Base-by-base conservation (phyloP, 1,139 yeast genomes). In the Wickerhamiella infanticola region DNA sequence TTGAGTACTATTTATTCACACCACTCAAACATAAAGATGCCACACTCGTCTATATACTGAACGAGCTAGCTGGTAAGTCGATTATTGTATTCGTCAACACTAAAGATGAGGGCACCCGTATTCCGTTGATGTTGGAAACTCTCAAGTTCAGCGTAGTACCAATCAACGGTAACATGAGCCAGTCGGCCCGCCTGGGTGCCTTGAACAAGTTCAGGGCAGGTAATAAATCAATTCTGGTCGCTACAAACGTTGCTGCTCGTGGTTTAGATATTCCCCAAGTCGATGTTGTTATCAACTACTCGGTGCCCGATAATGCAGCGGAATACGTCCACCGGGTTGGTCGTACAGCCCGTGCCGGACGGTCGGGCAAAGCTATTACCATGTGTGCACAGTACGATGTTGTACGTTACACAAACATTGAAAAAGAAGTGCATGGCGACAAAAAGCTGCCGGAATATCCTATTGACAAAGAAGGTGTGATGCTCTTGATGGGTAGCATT, bases 211-310 rank as follows among this genome's bases (percentile, higher is more conserved):
- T 90, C 70, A 85, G 88, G 59, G 73, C 93, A 1, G 95, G 96
- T 4, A 74, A 75, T 41, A 75, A 86, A 53, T 75, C 76, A 50
- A 86, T 93, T 47, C 68, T 90, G 45, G 86, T 90, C 5, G 98
- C 98, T 8, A 90, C 98, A 0, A 97, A 90, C 66, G 98, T 90
- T 40, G 98, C 97, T 8, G 95, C 98, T 1, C 77, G 98, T 67
- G 98, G 98, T 49, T 73, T 90, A 53, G 98, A 90, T 73, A 90
- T 90, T 51, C 98, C 98, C 5, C 72, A 81, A 26, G 98, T 90
- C 39, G 98, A 90, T 63, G 72, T 84, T 46, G 98, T 90, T 43
- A 73, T 90, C 50, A 90, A 90, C 63, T 90, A 85, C 60, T 95
- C 88, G 60, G 86, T 90, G 33, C 99, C 98, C 11, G 90, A 94